Evolutionary conservation across 164 flowering plant genomes (phyloP), one percentile per base, ranked within the genome.

Genomic region (Annona squamosa): DNA sequence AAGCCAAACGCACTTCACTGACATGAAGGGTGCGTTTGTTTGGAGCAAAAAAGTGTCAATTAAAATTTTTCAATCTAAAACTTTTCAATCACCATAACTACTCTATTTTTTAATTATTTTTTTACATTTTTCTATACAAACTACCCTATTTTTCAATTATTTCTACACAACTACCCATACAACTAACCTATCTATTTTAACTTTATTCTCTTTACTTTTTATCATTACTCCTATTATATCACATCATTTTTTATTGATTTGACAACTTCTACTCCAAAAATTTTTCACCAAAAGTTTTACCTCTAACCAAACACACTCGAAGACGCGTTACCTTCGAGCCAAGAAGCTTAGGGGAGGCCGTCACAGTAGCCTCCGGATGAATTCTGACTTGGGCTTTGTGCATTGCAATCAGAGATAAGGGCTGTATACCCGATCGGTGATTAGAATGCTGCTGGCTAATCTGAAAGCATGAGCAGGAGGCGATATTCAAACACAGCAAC

Each of bases 391-490:
- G 56, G 4, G 70, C 70, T 41, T 68, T 68, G 41, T 19, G 57
- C 41, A 68, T 68, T 46, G 70, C 70, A 46, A 68, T 68, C 26
- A 42, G 44, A 68, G 70, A 68, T 19, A 68, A 68, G 7, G 70
- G 70, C 5, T 68, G 70, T 46, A 46, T 46, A 17, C 70, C 68
- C 42, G 43, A 41, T 6, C n/a, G 68, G 43, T 52, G 37, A 26
- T 26, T 26, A 26, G 37, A 26, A 26, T 26, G 37, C 37, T 26
- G 37, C 37, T 26, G 37, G 37, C 37, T 26, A 26, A 26, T 52
- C 13, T 4, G 1, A 10, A 10, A 2, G 3, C 59, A 10, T 7
- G 13, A 52, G 9, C 59, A 52, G 13, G 13, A 52, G 13, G 59
- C 13, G 59, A 16, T 16, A 52, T 52, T 52, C 59, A 52, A 52